Conservation (phyloP, 1,139 yeast genomes). For the Pichia sp. region DNA sequence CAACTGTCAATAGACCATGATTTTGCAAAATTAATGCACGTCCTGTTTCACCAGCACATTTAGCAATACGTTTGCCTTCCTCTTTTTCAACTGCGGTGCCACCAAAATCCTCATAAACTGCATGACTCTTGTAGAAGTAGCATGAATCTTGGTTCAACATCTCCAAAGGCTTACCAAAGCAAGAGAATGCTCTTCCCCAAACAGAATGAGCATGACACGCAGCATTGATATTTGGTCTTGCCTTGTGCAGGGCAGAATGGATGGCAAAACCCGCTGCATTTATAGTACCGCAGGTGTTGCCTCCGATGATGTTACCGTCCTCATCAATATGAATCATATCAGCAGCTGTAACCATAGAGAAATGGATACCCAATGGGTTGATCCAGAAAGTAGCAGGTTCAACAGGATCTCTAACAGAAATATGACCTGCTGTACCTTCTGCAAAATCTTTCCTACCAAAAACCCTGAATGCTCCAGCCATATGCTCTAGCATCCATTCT, state of each 20-base stretch:
- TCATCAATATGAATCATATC: conserved; percentile 78
- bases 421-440: conserved; percentile 79
- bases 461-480: conserved; percentile 79
- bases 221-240: conserved; percentile 75
- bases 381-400: conserved; percentile 73
- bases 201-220: conserved; percentile 80
- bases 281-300: conserved; percentile 42
- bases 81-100: conserved; percentile 72
- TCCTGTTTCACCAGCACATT: conserved; percentile 59
- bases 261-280: conserved; percentile 81
- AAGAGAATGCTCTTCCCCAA: conserved; percentile 70
- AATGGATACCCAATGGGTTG: conserved; percentile 72
- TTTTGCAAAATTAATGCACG: conserved; percentile 62
- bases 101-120: conserved; percentile 67
- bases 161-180: conserved; percentile 66
- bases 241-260: conserved; percentile 71
- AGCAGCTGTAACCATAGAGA: conserved; percentile 60
- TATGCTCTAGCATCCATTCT: conserved; percentile 62
- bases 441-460: conserved; percentile 69
- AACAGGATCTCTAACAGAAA: conserved; percentile 74
- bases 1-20: conserved; percentile 77
- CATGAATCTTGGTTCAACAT: conserved; percentile 82
- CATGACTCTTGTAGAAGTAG: conserved; percentile 58
- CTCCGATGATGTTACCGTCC: conserved; percentile 53
- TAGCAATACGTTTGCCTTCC: conserved; percentile 67